These are phyloP conservation scores for Wickerhamiella pararugosa DNA, from an alignment of 1,139 yeast species.

Conservation along the genomic window DNA sequence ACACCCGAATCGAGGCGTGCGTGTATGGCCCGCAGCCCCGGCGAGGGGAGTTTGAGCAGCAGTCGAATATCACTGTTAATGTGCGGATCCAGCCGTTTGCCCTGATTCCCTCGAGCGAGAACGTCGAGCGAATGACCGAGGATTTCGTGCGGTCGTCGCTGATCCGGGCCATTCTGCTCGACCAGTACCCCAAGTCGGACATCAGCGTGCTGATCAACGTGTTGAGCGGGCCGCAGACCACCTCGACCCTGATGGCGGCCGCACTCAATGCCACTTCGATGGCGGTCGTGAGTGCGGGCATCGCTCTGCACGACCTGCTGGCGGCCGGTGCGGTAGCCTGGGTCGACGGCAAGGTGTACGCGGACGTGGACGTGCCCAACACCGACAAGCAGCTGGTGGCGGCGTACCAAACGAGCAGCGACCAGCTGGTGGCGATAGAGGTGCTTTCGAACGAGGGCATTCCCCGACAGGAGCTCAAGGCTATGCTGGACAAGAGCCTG, in stretches of 20 bases:
- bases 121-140: slow-evolving; percentile 19
- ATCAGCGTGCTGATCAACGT: slow-evolving; percentile 68
- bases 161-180: slow-evolving; percentile 46
- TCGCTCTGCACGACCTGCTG: slow-evolving; percentile 64
- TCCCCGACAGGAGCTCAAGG: slow-evolving; percentile 7
- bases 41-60: slow-evolving; percentile 54
- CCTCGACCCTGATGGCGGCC: slow-evolving; percentile 26
- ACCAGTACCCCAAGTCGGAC: slow-evolving; percentile 77
- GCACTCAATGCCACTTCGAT: slow-evolving; percentile 40
- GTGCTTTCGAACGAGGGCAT: slow-evolving; percentile 11
- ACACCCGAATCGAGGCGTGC: slow-evolving; percentile 48
- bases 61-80: slow-evolving; percentile 56
- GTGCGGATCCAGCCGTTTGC: slow-evolving; percentile 44
- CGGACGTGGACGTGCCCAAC: slow-evolving; percentile 9
- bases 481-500: slow-evolving; percentile 12
- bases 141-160: slow-evolving; percentile 42
- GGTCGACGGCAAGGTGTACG: slow-evolving; percentile 5
- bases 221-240: slow-evolving; percentile 29
- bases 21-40: slow-evolving; percentile 87
- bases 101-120: slow-evolving; percentile 19
- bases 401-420: slow-evolving; percentile 10
- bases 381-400: slow-evolving; percentile 13
- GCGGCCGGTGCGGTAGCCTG: slow-evolving; percentile 43
- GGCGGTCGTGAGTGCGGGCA: slow-evolving; percentile 73
- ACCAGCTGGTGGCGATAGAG: slow-evolving; percentile 13